Percentiles rank a stretch among this genome's conserved stretches.
These are phyloP conservation scores for Diaporthe sp. DNA, from an alignment of 2,329 filamentous ascomycete species.

Conservation along the genomic window DNA sequence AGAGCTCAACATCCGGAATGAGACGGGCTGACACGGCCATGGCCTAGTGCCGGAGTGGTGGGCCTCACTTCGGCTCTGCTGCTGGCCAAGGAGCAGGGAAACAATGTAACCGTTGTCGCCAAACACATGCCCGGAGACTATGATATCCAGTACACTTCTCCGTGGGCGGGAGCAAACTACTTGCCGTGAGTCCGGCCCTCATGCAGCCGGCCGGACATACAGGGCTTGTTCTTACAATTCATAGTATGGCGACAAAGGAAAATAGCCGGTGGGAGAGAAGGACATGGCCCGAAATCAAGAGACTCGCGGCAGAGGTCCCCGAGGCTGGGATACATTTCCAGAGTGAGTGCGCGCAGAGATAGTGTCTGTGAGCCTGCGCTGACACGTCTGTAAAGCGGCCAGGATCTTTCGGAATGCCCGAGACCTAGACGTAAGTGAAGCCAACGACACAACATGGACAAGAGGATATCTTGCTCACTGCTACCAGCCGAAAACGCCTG, in stretches of 20 bases:
- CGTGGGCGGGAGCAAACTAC: conserved; percentile 89
- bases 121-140: conserved; percentile 97
- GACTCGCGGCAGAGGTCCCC: conserved; percentile 74
- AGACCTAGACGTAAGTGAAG: conserved; percentile 61
- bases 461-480: not conserved
- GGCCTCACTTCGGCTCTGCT: conserved; percentile 66
- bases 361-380: not conserved
- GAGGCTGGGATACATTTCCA: conserved; percentile 88
- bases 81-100: conserved; percentile 59
- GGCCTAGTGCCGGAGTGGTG: conserved; percentile 61
- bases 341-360: conserved; percentile 55
- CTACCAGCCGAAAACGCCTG: not conserved
- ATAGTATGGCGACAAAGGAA: conserved; percentile 59
- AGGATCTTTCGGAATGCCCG: conserved; percentile 70
- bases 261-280: conserved; percentile 71
- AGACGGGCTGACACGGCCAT: not conserved
- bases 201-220: conserved; percentile 23
- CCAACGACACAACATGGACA: not conserved
- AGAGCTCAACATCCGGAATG: not conserved
- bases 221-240: conserved; percentile 37
- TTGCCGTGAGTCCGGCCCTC: conserved; percentile 70
- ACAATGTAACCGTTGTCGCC: conserved; percentile 60
- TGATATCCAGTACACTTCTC: conserved; percentile 90
- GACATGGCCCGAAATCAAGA: conserved; percentile 75
- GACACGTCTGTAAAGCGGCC: conserved; percentile 54